Base-by-base conservation (phyloP, 495 filamentous ascomycete species). In the Chaetomidium leptoderma region DNA sequence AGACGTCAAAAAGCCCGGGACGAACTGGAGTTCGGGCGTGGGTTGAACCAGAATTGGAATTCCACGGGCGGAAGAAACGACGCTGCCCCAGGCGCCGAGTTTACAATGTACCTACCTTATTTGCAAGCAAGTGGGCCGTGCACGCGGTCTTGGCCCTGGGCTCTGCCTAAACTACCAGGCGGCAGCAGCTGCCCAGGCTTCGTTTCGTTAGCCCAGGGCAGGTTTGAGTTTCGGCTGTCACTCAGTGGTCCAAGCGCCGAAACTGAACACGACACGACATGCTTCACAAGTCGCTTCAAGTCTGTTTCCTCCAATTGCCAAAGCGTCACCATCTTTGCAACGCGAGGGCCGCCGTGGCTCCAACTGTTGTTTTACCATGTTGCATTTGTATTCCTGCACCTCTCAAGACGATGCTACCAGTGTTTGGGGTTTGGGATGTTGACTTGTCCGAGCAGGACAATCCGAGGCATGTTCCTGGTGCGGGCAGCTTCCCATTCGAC, bases 11-110 rank as follows among this genome's bases (percentile, higher is more conserved):
- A 37, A 55, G 62, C 45, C 60, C 54, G 58, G 68, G 66, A 66
- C 56, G 66, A 68, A 69, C 62, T 63, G 39, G 30, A 36, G 63
- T 63, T 63, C 57, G 65, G 57, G 60, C 51, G 57, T 43, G 50
- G 26, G 24, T 53, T 47, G 46, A 56, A 60, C 62, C 50, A 60
- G 53, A 61, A 40, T 62, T 60, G 53, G 44, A 63, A 61, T 60
- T 37, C 40, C 51, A 39, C 58, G 63, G 63, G 29, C 47, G 56
- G 55, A 44, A 32, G 46, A 35, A 53, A 53, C 42, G 27, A 58
- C 42, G 14, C 3, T 14, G 26, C 24, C 51, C n/a, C n/a, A n/a
- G n/a, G n/a, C 29, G 9, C 24, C 55, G 37, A 55, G 53, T 39
- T 50, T n/a, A n/a, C n/a, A n/a, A n/a, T n/a, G n/a, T n/a, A n/a